A percentile compares a stretch with the other conserved stretches of the same genome.
phyloP scores from a whole-genome alignment of 495 filamentous ascomycete genomes.

The Trichodelitschia bisporula region DNA sequence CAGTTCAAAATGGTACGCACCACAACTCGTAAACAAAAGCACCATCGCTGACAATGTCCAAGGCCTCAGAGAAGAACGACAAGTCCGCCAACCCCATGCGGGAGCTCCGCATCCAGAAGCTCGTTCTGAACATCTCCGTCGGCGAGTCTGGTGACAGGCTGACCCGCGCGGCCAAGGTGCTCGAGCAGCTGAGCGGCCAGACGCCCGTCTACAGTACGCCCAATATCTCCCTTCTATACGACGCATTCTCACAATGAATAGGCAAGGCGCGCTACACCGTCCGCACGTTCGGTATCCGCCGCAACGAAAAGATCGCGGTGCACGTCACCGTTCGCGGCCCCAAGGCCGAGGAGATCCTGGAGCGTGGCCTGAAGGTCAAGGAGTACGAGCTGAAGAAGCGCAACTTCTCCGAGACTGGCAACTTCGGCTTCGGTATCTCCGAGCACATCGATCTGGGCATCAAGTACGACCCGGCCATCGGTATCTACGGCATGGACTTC shows the following conservation, averaged over 20 bases:
- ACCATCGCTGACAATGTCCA: background rate
- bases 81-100: conserved; percentile 69
- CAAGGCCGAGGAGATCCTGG: conserved; percentile 99
- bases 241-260: too few species aligned
- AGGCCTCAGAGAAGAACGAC: conserved; percentile 3
- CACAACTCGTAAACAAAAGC: conserved; percentile 1
- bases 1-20: conserved; percentile 2
- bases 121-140: conserved; percentile 99
- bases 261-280: conserved; percentile 99
- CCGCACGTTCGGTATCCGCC: conserved; percentile 99
- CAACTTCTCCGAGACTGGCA: conserved; percentile 98
- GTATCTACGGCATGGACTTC: conserved; percentile 99
- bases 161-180: conserved; percentile 97
- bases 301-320: conserved; percentile 99
- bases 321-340: conserved; percentile 98
- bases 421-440: conserved; percentile 99
- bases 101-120: conserved; percentile 98
- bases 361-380: conserved; percentile 99
- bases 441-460: conserved; percentile 99
- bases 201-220: conserved; percentile 93
- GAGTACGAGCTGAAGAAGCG: conserved; percentile 97
- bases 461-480: conserved; percentile 98
- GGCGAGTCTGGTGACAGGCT: conserved; percentile 99
- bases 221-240: conserved; percentile 1
- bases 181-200: conserved; percentile 98